Base-by-base conservation (phyloP, 352 stramenopile species). In the Phytophthora capsici region DNA sequence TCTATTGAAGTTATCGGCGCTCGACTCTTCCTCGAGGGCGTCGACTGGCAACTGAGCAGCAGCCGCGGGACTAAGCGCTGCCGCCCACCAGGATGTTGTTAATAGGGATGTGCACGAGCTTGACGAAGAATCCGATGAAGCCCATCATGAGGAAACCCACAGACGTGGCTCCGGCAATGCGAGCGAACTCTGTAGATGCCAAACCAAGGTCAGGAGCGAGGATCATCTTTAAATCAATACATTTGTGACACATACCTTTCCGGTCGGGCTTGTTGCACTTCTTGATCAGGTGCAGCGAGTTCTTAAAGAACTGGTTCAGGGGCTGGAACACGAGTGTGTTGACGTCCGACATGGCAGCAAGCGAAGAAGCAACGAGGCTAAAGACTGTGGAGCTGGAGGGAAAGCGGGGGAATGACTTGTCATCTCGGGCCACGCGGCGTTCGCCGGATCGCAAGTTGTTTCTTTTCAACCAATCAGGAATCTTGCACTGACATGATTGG, bases 121-220 rank as follows among this genome's bases (percentile, higher is more conserved):
- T 99, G 65, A 99, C 97, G 80, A 99, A 99, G 90, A 99, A 99
- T 60, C 98, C 97, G 77, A 99, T 98, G 79, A 99, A 99, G 71
- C 98, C 96, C 96, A 99, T 99, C 73, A 99, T 97, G 55, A 99
- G 78, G 81, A 99, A 99, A 57, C 98, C 96, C 73, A 99, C 81
- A 40, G 92, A 94, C 57, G 97, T 99, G 45, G 97, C 95, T 59
- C 85, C 90, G 40, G 96, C 95, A 74, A 99, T 98, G 49, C 86
- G 81, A 49, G 93, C 92, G 76, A 99, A 99, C 77, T 99, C 96
- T 97, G 73, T 19, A n/a, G n/a, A n/a, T n/a, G n/a, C n/a, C n/a
- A n/a, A n/a, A n/a, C n/a, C 10, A 23, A n/a, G 17, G 6, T 19
- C 49, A n/a, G 49, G 28, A 43, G 10, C 19, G n/a, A 6, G n/a